A percentile compares a stretch with the other conserved stretches of the same genome.
Evolutionary conservation across 441 rosid species (phyloP).

Genomic region (Erodium moschatum): DNA sequence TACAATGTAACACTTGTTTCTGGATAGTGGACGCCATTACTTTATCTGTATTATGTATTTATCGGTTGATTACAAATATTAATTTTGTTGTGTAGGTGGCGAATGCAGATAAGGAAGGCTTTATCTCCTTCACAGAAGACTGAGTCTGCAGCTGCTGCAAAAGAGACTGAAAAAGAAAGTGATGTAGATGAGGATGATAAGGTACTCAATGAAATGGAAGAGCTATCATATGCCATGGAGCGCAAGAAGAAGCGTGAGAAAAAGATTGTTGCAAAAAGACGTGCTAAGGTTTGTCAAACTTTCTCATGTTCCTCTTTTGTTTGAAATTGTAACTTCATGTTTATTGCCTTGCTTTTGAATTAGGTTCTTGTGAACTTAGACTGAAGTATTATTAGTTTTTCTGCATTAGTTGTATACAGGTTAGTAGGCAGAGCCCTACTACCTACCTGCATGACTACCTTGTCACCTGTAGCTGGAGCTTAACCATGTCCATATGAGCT

Average conservation of each 20-base stretch:
- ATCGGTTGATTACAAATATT: background rate
- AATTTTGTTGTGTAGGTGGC: constrained; percentile 50
- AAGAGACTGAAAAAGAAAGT: constrained; percentile 34
- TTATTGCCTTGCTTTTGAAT: too few species aligned
- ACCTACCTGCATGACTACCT: background rate
- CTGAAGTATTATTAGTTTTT: too few species aligned
- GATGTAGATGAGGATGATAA: constrained; percentile 67
- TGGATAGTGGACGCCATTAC: background rate
- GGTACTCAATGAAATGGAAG: constrained; percentile 86
- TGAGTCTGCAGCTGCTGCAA: constrained; percentile 23
- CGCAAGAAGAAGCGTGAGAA: constrained; percentile 67
- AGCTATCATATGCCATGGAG: constrained; percentile 61
- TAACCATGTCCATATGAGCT: too few species aligned
- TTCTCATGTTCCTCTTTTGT: background rate
- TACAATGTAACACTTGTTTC: too few species aligned
- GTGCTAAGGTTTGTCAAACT: constrained; percentile 48
- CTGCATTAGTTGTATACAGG: too few species aligned
- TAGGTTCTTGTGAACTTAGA: too few species aligned
- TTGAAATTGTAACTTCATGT: too few species aligned
- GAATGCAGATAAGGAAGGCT: constrained; percentile 69
- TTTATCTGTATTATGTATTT: background rate
- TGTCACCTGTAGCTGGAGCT: too few species aligned
- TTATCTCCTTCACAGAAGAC: constrained; percentile 56
- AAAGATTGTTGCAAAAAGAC: constrained; percentile 65
- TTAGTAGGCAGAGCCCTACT: too few species aligned